A percentile compares a stretch with the other conserved stretches of the same genome.
These are phyloP conservation scores for Nannizzia gypsea DNA, from an alignment of 2,329 filamentous ascomycete genomes.

Conservation along the genomic window DNA sequence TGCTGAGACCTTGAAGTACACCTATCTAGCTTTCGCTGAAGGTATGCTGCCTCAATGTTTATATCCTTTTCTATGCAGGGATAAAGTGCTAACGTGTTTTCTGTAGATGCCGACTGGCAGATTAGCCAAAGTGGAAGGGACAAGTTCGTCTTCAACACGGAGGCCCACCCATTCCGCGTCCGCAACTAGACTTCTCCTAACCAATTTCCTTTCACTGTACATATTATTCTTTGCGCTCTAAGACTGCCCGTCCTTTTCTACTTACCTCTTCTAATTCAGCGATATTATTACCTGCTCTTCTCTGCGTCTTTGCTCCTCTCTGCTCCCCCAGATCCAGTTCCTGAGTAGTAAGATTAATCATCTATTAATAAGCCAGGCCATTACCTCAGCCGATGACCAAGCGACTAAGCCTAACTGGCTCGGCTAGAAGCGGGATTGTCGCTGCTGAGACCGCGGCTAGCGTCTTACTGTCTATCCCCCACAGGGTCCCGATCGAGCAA, in stretches of 20 bases:
- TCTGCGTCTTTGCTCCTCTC: no score
- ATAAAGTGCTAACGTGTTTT: not conserved
- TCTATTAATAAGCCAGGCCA: not conserved
- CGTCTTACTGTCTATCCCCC: not conserved
- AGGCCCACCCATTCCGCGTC: constrained; percentile 48
- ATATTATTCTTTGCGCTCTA: not conserved
- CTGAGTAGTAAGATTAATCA: not conserved
- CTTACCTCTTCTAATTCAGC: not conserved
- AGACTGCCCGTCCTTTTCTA: not conserved
- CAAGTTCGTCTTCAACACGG: constrained; percentile 52
- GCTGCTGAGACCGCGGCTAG: not conserved
- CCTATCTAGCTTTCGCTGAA: constrained; percentile 55
- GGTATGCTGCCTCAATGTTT: not conserved
- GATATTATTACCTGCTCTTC: not conserved
- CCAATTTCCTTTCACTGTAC: not conserved
- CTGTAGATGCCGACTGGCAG: constrained; percentile 48
- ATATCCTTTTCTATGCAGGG: no score
- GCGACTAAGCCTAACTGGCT: not conserved
- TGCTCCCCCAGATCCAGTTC: not conserved
- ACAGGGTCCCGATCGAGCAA: constrained; percentile 1
- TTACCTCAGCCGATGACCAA: not conserved
- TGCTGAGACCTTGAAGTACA: constrained; percentile 78
- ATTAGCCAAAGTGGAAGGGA: constrained; percentile 41
- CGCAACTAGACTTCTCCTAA: not conserved
- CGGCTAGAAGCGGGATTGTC: not conserved